These are phyloP conservation scores for Kwoniella shivajii DNA, from an alignment of 1,284 basidiomycete genomes.

Conservation along the genomic window DNA sequence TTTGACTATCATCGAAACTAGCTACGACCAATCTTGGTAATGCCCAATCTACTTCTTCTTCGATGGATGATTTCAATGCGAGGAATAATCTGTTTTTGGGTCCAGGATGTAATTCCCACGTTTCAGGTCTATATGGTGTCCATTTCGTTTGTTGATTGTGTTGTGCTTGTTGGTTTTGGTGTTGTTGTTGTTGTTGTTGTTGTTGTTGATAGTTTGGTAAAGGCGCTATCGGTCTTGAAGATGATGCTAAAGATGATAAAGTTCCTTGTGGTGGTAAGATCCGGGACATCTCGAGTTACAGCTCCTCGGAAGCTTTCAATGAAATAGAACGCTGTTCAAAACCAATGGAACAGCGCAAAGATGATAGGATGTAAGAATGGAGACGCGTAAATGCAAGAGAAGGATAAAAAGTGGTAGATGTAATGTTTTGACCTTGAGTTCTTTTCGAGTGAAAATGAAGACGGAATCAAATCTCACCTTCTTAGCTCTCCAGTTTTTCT, in stretches of 20 bases:
- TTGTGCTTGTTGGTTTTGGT: neutral
- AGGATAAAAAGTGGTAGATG: neutral
- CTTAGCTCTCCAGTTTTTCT: neutral
- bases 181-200: conserved; percentile 10
- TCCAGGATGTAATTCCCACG: conserved; percentile 31
- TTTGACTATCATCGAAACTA: conserved; percentile 35
- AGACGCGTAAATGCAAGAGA: neutral
- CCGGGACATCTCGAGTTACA: neutral
- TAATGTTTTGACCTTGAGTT: conserved; percentile 1
- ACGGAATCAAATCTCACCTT: neutral
- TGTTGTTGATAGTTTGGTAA: conserved; percentile 12
- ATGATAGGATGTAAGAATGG: neutral
- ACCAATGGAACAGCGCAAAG: neutral
- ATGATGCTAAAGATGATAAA: conserved; percentile 4
- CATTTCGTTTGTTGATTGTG: conserved; percentile 12
- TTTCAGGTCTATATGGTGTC: conserved; percentile 30
- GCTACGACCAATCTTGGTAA: conserved; percentile 46
- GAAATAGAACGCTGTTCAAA: too few species aligned
- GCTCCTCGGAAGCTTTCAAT: too few species aligned
- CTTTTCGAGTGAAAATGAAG: neutral
- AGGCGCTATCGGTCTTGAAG: conserved; percentile 18
- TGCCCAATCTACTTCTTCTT: conserved; percentile 48
- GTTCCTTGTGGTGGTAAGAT: neutral
- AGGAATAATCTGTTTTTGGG: conserved; percentile 44
- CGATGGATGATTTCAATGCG: conserved; percentile 37